Base-by-base conservation (phyloP, 2,329 filamentous ascomycete genomes). In the Pseudogymnoascus sp. region DNA sequence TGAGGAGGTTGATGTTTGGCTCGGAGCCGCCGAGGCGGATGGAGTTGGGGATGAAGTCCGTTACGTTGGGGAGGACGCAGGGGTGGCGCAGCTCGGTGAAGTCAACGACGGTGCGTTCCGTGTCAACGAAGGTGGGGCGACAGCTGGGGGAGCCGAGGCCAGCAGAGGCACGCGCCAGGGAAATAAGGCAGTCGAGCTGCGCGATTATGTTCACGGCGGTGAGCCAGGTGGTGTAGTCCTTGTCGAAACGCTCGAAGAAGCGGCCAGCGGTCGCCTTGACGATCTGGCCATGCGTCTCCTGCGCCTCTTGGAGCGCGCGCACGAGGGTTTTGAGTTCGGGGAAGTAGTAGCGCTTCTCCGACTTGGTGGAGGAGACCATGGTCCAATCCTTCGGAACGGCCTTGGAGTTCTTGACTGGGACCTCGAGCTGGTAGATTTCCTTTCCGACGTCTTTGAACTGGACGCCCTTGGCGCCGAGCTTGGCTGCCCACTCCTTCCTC, bases 1-100 rank as follows among this genome's bases (percentile, higher is more conserved):
- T 99, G 40, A 99, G 83, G 31, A 99, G 80, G 69, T 90, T 92
- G 70, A 99, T 93, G 70, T 93, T 97, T 62, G 91, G 81, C 6
- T 82, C 80, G 8, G 87, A 80, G 5, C 95, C 95, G 65, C 95
- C 95, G 2, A 99, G 85, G 64, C 86, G 85, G 67, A 99, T 86
- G 72, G 97, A 90, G 71, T 99, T 99, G 3, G 95, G 95, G 65
- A 99, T 99, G 71, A 99, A 99, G 75, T 97, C 93, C 62, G 88
- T 87, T 1, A 96, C 90, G 2, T 88, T 90, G 65, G 89, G 90
- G 65, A 93, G 81, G 84, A 99, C 96, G 77, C 95, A 99, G 2
- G 95, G 95, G 72, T 99, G 95, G 35, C 95, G 88, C 63, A 99
- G 84, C 71, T 97, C 93, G 62, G 89, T 83, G 70, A 99, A 96